Conservation (phyloP, 768 basidiomycete species). For the Leccinum subgranulosum region DNA sequence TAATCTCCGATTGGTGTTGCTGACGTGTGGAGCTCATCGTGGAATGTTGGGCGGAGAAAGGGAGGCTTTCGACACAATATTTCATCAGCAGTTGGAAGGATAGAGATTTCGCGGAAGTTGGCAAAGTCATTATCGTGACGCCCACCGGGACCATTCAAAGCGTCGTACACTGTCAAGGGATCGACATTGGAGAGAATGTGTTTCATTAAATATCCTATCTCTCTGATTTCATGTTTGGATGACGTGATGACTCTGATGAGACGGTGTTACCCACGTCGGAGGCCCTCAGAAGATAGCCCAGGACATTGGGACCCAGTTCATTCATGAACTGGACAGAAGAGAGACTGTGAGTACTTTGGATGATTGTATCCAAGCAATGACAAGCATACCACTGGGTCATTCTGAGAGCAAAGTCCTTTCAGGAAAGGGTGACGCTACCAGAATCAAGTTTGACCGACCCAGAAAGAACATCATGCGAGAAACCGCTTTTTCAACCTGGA, state of each 20-base stretch:
- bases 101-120: conserved; percentile 54
- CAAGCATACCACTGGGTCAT: conserved; percentile 37
- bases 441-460: conserved; percentile 28
- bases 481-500: conserved; percentile 34
- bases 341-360: conserved; percentile 36
- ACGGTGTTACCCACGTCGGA: conserved; percentile 37
- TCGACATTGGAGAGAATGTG: conserved; percentile 30
- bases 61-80: conserved; percentile 42
- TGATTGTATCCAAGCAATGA: conserved; percentile 38
- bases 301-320: conserved; percentile 33
- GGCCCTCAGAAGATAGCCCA: conserved; percentile 39
- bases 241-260: conserved; percentile 30
- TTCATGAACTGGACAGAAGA: conserved; percentile 46
- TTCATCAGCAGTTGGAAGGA: conserved; percentile 63
- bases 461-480: conserved; percentile 26
- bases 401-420: conserved; percentile 43
- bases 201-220: conserved; percentile 39
- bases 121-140: conserved; percentile 67
- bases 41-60: conserved; percentile 44
- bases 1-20: conserved; percentile 39
- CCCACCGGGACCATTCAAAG: conserved; percentile 46
- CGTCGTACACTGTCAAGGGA: conserved; percentile 13
- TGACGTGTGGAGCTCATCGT: conserved; percentile 15
- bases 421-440: conserved; percentile 35
- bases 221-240: conserved; percentile 23